Conservation (phyloP, 2,329 filamentous ascomycete species). For the Monosporascus ibericus region DNA sequence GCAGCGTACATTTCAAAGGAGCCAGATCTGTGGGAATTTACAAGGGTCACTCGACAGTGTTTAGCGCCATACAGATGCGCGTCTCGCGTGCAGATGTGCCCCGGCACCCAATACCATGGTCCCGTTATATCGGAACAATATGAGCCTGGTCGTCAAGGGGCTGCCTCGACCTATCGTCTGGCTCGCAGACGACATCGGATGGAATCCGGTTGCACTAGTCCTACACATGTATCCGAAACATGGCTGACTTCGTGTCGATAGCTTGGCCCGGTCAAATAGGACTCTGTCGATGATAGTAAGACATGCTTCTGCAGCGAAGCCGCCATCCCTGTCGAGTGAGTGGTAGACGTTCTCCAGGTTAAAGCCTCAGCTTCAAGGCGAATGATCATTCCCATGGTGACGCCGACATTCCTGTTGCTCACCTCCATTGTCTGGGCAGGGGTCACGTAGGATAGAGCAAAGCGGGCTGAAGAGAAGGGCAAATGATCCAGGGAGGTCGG, state of each 20-base stretch:
- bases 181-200: background rate
- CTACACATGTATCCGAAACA: background rate
- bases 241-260: background rate
- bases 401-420: background rate
- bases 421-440: background rate
- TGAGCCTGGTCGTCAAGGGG: background rate
- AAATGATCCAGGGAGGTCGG: background rate
- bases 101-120: background rate
- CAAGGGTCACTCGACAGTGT: background rate
- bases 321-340: background rate
- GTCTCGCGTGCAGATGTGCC: background rate
- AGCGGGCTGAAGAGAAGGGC: background rate
- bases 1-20: background rate
- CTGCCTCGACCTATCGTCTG: background rate
- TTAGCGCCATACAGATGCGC: background rate
- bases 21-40: background rate
- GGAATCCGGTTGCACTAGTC: background rate
- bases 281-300: background rate
- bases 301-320: background rate
- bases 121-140: background rate
- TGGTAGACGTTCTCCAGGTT: background rate
- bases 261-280: background rate
- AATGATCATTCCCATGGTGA: background rate
- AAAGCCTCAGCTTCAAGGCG: background rate
- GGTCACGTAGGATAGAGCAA: background rate